Base-by-base conservation (phyloP, 2,329 filamentous ascomycete genomes). In the Thielaviopsis euricoi region DNA sequence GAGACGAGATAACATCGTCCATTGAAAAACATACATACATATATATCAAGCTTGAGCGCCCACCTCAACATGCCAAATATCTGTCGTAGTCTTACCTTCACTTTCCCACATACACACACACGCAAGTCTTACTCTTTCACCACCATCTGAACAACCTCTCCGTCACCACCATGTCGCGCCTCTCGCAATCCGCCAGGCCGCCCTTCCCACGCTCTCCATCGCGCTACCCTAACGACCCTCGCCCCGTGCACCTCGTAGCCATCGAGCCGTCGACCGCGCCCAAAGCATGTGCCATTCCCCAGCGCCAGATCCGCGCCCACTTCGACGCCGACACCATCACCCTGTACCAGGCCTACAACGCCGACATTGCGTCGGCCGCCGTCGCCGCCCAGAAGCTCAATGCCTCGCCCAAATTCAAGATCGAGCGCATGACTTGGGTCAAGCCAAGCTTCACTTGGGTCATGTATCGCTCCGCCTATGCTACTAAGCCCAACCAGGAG, bases 381-480 rank as follows among this genome's bases (percentile, higher is more conserved):
- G 70, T 83, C 6, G 56, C 67, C 2, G 58, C 68, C 1, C 79
- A 82, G 63, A 74, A 69, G 9, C 74, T 84, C 48, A 67, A 74
- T 53, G 75, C 77, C 0, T 79, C 76, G 0, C 70, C 76, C 2
- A 67, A 71, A 6, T 83, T 82, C 68, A 71, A 67, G 15, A 69
- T 70, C n/a, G 67, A 67, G 1, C 74, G 80, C 55, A 83, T 82
- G 79, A 83, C 80, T 3, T 83, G 81, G 81, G 76, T 83, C 62
- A 83, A 83, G 64, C 80, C 80, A 0, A 78, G 74, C 60, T 84
- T 79, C 74, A 69, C 71, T 52, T 84, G 81, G 81, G 80, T 82
- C 75, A 76, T 82, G 67, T 83, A 84, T 65, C 78, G 81, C 53
- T 72, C 73, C 21, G 80, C 79, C 17, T 84, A 82, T 68, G 77